Evolutionary conservation across 495 filamentous ascomycete species (phyloP).

Genomic region (Diplogelasinospora grovesii): DNA sequence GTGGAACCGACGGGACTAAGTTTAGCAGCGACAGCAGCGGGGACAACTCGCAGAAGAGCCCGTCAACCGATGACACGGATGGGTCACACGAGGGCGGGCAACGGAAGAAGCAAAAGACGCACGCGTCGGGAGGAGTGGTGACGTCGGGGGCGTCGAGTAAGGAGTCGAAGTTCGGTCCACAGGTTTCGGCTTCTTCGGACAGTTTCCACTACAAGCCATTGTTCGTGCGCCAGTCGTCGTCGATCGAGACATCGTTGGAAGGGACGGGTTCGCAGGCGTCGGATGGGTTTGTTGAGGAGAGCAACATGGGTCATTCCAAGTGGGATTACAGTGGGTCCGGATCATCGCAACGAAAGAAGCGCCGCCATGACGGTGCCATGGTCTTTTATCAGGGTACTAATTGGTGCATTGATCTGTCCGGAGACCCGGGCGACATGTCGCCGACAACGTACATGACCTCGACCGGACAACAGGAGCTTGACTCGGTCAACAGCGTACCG

Average conservation of each 20-base stretch:
- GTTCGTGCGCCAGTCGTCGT: conserved; percentile 45
- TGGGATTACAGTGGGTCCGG: conserved; percentile 39
- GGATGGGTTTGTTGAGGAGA: conserved; percentile 24
- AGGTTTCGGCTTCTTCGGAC: conserved; percentile 29
- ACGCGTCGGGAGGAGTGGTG: conserved; percentile 5
- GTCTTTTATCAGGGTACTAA: conserved; percentile 70
- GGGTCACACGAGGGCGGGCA: conserved; percentile 27
- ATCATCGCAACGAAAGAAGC: conserved; percentile 35
- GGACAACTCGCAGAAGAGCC: conserved; percentile 34
- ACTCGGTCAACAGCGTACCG: conserved; percentile 6
- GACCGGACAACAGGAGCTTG: conserved; percentile 21
- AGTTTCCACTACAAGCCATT: conserved; percentile 60
- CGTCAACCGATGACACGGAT: conserved; percentile 35
- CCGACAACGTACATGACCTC: conserved; percentile 34
- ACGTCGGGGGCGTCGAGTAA: conserved; percentile 17
- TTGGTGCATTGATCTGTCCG: conserved; percentile 72
- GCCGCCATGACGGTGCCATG: conserved; percentile 60
- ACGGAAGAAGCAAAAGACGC: conserved; percentile 35
- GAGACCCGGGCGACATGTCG: conserved; percentile 44
- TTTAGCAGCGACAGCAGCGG: conserved; percentile 50
- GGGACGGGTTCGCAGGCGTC: conserved; percentile 27
- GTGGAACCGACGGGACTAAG: conserved; percentile 52
- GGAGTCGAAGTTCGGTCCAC: conserved; percentile 33
- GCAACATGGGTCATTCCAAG: conserved; percentile 30
- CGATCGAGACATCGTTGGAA: conserved; percentile 37